Evolutionary conservation across 805 yeast genomes (phyloP), one percentile per base, ranked within the genome.

Genomic region (Myxozyma geophila): DNA sequence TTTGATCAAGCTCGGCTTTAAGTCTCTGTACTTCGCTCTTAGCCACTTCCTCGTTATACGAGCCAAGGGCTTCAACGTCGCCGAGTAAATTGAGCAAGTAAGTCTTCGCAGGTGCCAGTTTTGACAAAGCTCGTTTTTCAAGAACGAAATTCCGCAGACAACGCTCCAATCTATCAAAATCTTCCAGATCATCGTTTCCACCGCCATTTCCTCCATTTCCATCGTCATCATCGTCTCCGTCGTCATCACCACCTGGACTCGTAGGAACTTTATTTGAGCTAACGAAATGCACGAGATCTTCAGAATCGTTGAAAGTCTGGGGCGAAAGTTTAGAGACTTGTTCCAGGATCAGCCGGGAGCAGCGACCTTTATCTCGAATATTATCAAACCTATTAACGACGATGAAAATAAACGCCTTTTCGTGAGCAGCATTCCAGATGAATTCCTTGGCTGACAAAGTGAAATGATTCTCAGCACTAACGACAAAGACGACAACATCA

Each of bases 401-500:
- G 74, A 95, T 92, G 74, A 96, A 95, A 58, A 95, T 90, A 68
- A 92, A 83, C 66, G 93, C 87, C 77, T 92, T 93, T 71, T 95
- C 99, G 58, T 87, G 86, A 0, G 97, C 92, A 0, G 97, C 96
- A 44, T 90, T 85, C 1, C 93, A 81, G 58, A 95, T 90, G 73
- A 95, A 96, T 72, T 95, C 99, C 69, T 90, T 88, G 0, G 98
- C 98, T 0, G 96, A 89, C 62, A 92, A 79, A 0, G 99, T 95
- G 74, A 95, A 89, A 73, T 95, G 98, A 72, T 95, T 96, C 72
- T 92, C 98, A 0, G 99, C 96, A 74, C 88, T 90, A 1, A 95
- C 97, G 1, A 96, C 98, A 79, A 95, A 96, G 0, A 95, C 93
- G 2, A 95, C 97, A 68, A 95, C 81, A 74, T 95, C 99, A 66